phyloP scores from a whole-genome alignment of 1,284 basidiomycete species.

The Leccinum griseonigrum region DNA sequence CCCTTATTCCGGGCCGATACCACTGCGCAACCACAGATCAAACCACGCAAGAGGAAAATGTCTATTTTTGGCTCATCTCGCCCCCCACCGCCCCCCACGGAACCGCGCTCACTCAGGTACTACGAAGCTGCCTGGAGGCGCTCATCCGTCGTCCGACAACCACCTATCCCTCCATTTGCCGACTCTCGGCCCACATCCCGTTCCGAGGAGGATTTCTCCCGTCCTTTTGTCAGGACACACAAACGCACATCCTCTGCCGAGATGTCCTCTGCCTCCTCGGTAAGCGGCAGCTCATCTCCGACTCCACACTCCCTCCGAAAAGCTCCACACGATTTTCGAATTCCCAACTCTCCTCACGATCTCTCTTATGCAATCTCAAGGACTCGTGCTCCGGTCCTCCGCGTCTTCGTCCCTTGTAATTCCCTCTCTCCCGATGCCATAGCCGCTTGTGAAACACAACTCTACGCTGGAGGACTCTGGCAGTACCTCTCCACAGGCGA shows the following conservation, averaged over 20 bases:
- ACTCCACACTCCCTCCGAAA: conserved; percentile 27
- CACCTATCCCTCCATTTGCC: conserved; percentile 14
- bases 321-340: conserved; percentile 9
- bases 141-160: conserved; percentile 12
- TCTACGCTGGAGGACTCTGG: conserved; percentile 64
- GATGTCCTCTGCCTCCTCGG: conserved; percentile 45
- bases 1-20: conserved; percentile 23
- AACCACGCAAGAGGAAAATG: conserved; percentile 15
- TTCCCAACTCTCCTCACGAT: conserved; percentile 52
- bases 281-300: conserved; percentile 35
- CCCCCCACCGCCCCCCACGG: conserved; percentile 44
- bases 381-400: conserved; percentile 65
- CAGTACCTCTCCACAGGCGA: conserved; percentile 69
- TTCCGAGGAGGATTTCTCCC: conserved; percentile 42
- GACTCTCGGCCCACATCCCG: conserved; percentile 20
- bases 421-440: conserved; percentile 50
- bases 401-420: conserved; percentile 70
- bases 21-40: conserved; percentile 11
- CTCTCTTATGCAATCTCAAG: conserved; percentile 58
- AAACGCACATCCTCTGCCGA: conserved; percentile 42
- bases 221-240: conserved; percentile 30
- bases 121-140: conserved; percentile 56
- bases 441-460: conserved; percentile 59
- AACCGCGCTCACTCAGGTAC: conserved; percentile 50
- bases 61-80: conserved; percentile 24